Evolutionary conservation across 352 stramenopile genomes (phyloP).

Genomic region (Pythium plurisporium): DNA sequence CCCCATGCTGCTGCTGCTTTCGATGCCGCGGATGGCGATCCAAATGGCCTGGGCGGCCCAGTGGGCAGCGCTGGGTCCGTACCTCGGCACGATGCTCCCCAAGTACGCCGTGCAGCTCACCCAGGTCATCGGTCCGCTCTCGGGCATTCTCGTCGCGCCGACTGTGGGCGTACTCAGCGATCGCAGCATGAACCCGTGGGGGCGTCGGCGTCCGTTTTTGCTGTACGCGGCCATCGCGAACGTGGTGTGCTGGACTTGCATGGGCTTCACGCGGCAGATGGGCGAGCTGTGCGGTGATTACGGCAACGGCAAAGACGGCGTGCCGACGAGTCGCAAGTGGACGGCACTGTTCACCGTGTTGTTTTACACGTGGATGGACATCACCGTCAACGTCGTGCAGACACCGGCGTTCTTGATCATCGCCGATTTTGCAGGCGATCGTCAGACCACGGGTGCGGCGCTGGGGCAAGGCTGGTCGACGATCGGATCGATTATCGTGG

Average conservation of each 20-base stretch:
- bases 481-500: conserved; percentile 38
- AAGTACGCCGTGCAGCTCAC: conserved; percentile 37
- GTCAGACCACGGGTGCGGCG: conserved; percentile 41
- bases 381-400: conserved; percentile 45
- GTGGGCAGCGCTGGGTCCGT: conserved; percentile 35
- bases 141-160: conserved; percentile 24
- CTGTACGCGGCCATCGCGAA: conserved; percentile 27
- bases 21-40: conserved; percentile 23
- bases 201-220: conserved; percentile 38
- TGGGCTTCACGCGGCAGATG: conserved; percentile 43
- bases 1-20: conserved; percentile 28
- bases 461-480: conserved; percentile 46
- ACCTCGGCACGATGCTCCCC: conserved; percentile 38
- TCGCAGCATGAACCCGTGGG: conserved; percentile 28
- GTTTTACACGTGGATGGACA: conserved; percentile 61
- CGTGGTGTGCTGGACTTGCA: conserved; percentile 44
- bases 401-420: conserved; percentile 40
- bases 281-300: conserved; percentile 41
- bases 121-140: conserved; percentile 28
- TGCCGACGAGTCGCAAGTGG: conserved; percentile 34
- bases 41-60: conserved; percentile 22
- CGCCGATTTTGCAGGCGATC: conserved; percentile 46
- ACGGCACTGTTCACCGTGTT: conserved; percentile 42
- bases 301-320: conserved; percentile 22
- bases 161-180: conserved; percentile 34